Percentiles rank a stretch among this genome's conserved stretches.
phyloP scores from a whole-genome alignment of 1,139 yeast genomes.

The Protomyces pachydermus region DNA sequence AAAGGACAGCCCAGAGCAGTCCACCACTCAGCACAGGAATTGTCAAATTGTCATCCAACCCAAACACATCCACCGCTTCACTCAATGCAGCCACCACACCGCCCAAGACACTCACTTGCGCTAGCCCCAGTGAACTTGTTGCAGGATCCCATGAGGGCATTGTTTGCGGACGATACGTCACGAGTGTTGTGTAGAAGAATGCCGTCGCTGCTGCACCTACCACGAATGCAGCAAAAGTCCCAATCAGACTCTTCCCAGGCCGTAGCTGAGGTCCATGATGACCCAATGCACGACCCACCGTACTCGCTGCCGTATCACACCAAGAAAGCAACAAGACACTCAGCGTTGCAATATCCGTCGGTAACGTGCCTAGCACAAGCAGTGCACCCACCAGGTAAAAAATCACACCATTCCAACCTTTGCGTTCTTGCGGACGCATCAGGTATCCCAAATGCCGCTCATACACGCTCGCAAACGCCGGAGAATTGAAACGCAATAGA shows the following conservation, averaged over 20 bases:
- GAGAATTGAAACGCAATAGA: slow-evolving; percentile 57
- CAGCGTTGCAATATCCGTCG: slow-evolving; percentile 71
- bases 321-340: slow-evolving; percentile 78
- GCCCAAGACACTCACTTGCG: slow-evolving; percentile 53
- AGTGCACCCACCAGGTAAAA: slow-evolving; percentile 29
- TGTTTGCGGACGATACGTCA: slow-evolving; percentile 48
- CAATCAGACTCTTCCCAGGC: slow-evolving; percentile 76
- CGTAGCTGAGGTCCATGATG: slow-evolving; percentile 73
- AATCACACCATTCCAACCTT: slow-evolving; percentile 79
- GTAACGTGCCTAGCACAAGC: slow-evolving; percentile 61
- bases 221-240: slow-evolving; percentile 74
- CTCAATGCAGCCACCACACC: slow-evolving; percentile 82
- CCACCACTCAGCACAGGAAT: slow-evolving; percentile 79
- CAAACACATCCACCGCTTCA: slow-evolving; percentile 69
- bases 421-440: slow-evolving; percentile 75
- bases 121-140: slow-evolving; percentile 53
- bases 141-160: slow-evolving; percentile 57
- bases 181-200: slow-evolving; percentile 66
- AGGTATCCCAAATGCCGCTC: slow-evolving; percentile 67
- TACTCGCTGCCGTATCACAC: slow-evolving; percentile 97
- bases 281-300: slow-evolving; percentile 81
- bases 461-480: slow-evolving; percentile 57
- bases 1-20: slow-evolving; percentile 51
- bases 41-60: slow-evolving; percentile 86
- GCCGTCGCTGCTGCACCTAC: slow-evolving; percentile 66